phyloP scores from a whole-genome alignment of 352 stramenopile genomes.

The Globisporangium cylindrosporum region DNA sequence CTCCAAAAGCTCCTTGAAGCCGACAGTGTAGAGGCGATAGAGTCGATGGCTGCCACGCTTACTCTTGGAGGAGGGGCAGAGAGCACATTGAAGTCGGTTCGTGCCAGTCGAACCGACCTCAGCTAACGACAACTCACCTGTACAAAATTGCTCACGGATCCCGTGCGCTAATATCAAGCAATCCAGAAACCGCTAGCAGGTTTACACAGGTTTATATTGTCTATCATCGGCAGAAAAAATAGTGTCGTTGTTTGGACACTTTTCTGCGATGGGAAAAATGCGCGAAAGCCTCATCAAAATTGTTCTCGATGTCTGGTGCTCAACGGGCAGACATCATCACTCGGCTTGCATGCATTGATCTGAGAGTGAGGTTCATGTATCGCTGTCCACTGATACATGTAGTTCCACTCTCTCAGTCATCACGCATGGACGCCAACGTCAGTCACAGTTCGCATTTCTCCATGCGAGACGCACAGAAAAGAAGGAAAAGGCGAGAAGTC shows the following conservation, averaged over 20 bases:
- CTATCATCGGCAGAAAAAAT: not conserved
- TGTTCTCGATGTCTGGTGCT: not conserved
- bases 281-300: too few species aligned
- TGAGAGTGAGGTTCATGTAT: not conserved
- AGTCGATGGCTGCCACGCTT: not conserved
- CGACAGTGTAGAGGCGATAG: not conserved
- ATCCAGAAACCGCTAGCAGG: not conserved
- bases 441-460: not conserved
- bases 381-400: not conserved
- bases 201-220: not conserved
- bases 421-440: not conserved
- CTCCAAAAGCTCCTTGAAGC: not conserved
- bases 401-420: not conserved
- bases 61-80: not conserved
- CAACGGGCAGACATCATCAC: not conserved
- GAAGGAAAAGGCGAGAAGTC: not conserved
- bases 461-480: not conserved
- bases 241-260: too few species aligned
- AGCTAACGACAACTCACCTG: not conserved
- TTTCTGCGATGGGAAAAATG: too few species aligned
- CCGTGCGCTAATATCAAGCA: not conserved
- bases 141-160: not conserved
- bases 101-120: not conserved
- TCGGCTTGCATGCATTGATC: not conserved
- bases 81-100: not conserved